Evolutionary conservation across 768 basidiomycete genomes (phyloP), one percentile per base, ranked within the genome.

Genomic region (Suillus decipiens): DNA sequence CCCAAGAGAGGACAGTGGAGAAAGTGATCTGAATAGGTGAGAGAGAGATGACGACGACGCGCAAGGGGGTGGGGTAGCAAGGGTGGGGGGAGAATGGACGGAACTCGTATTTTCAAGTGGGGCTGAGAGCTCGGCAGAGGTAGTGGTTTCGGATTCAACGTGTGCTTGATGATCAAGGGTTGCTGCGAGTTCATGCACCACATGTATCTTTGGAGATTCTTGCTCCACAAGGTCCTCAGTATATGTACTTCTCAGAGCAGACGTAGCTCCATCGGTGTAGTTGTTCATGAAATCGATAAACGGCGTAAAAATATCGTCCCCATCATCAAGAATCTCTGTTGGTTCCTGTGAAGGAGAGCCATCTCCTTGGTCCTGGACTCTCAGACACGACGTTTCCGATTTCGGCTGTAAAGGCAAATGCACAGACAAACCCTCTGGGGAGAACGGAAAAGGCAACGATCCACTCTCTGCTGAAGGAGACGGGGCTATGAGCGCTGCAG

Each of bases 211-310:
- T 22, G 14, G 2, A 55, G 36, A 15, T 24, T 55, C 54, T 37
- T 15, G 22, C 14, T 55, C 54, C 54, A 7, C 22, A 5, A 24
- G 14, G 14, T 22, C 36, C 37, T 37, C 36, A 10, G 24, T 28
- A 56, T 17, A 56, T 10, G 37, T 56, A 24, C 55, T 56, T 56
- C 55, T 56, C 37, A 56, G 15, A 28, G 55, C 22, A 28, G 55
- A 56, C 4, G 22, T 56, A 2, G 22, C 37, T 28, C 55, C 55
- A 28, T 56, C 15, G 17, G 37, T 56, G 24, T 39, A 37, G 9
- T 14, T 5, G 15, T 37, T 37, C 22, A 36, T 24, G 22, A 55
- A 55, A 37, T 55, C 55, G 2, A 15, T 14, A 11, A 56, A 24
- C 9, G 15, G 22, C 15, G 22, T 12, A 24, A 56, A 37, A n/a